Base-by-base conservation (phyloP, 345 rosid genomes). In the Eutrema heterophyllum region DNA sequence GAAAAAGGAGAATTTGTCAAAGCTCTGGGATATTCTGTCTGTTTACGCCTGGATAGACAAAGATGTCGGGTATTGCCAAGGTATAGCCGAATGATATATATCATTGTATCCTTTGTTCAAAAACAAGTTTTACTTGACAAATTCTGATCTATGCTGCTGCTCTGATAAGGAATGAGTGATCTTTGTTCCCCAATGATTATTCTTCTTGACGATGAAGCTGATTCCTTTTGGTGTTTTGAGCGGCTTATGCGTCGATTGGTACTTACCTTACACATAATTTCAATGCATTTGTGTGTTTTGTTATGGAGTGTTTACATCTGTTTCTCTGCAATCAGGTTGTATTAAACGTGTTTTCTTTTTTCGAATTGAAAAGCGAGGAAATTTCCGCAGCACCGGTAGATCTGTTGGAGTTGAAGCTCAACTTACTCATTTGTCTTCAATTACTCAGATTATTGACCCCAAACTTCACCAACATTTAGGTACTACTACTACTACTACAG, bases 101-200 rank as follows among this genome's bases (percentile, higher is more conserved):
- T 44, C 48, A 33, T 64, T 10, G 48, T 51, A n/a, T 55, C 40
- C 38, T 26, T 40, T 49, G 33, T 64, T 45, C 3, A 4, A 64
- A 54, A 73, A 9, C 56, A 26, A 53, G 9, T 54, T 35, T 35
- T 45, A 65, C 77, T 33, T 35, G 40, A 27, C 4, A 36, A 12
- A 13, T 12, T 58, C 45, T 49, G 9, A 50, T 50, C 8, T 39
- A 4, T 50, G 5, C 10, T 21, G 68, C 4, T 67, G 21, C 9
- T 43, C 1, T 74, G 58, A 67, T 72, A 89, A 95, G 98, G 97
- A 82, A 95, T 95, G 98, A 95, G 98, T 56, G 99, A 95, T 74
- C 96, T 95, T 63, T 95, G 99, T 78, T 95, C 98, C 64, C 98
- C 99, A 36, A 95, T 95, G 99, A 90, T 92, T 80, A 84, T 95